Base-by-base conservation (phyloP, 768 basidiomycete genomes). In the Calocybe indica region DNA sequence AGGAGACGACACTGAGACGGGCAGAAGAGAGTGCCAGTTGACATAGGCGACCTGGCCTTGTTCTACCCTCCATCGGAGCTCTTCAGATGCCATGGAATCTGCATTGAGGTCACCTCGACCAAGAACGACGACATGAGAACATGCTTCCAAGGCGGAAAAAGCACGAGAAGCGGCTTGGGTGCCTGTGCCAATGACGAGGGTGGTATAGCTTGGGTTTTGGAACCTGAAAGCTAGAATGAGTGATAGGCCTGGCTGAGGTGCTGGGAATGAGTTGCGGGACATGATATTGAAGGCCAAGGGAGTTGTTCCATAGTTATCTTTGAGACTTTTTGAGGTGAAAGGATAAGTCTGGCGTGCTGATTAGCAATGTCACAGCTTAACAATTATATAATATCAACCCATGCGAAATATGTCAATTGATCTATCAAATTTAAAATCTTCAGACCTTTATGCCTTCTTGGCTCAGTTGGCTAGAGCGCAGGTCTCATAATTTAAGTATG, bases 91-190 rank as follows among this genome's bases (percentile, higher is more conserved):
- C 8, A 63, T 53, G 22, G 22, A 22, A 22, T 22, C 22, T 22
- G 22, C 22, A 0, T 54, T 53, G 2, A 71, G 43, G 0, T 79
- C 78, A 0, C 79, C 79, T 7, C 69, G 72, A 0, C 76, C 67
- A 6, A 89, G 57, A n/a, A 95, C 64, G 28, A 83, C 64, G 31
- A 94, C 92, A 7, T 62, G 56, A 0, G 86, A 80, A 51, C 84
- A 83, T 4, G 92, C 86, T 60, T 94, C 90, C 33, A 95, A 75
- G 1, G 88, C 82, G 11, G 85, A 72, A 55, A 88, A 89, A 1
- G 88, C 84, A 40, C 95, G 80, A n/a, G 80, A 76, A 0, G 92
- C 92, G 0, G 92, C 92, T 2, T 97, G 76, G 2, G 76, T 57
- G n/a, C 83, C 80, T 1, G 83, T 78, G 2, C 95, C 93, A 37